phyloP scores from a whole-genome alignment of 1,284 basidiomycete species.

The Singerocomus inundabilis region DNA sequence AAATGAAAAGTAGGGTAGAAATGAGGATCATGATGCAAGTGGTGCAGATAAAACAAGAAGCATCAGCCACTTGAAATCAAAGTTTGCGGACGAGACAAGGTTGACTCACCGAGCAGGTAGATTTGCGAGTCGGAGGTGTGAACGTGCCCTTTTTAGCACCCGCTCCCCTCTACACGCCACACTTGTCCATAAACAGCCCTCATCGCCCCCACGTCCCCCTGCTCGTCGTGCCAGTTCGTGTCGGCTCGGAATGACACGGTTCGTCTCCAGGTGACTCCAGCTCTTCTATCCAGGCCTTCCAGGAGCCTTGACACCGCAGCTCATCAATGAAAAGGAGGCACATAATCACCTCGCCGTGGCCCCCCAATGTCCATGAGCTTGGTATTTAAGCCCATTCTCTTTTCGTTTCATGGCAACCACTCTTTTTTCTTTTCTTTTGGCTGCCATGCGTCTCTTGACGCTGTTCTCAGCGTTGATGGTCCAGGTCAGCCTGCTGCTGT shows the following conservation, averaged over 20 bases:
- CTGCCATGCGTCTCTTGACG: neutral
- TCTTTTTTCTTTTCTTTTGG: conserved; percentile 1
- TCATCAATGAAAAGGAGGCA: no score
- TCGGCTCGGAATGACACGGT: no score
- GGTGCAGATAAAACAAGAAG: conserved; percentile 29
- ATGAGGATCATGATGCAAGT: conserved; percentile 25
- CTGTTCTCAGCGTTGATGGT: neutral
- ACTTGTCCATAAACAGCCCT: conserved; percentile 28
- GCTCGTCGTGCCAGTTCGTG: neutral
- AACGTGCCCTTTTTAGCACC: conserved; percentile 35
- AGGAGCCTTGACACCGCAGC: no score
- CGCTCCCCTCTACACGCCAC: conserved; percentile 18
- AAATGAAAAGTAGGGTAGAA: neutral
- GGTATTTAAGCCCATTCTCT: neutral
- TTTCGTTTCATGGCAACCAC: neutral
- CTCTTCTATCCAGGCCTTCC: no score
- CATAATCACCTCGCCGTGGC: no score
- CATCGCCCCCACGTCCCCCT: neutral
- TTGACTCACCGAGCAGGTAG: conserved; percentile 57
- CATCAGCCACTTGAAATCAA: conserved; percentile 45
- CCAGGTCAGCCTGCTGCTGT: neutral
- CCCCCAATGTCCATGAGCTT: no score
- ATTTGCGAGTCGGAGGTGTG: conserved; percentile 52
- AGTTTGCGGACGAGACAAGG: conserved; percentile 55
- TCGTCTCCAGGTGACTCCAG: no score